Base-by-base conservation (phyloP, 768 basidiomycete genomes). In the Termitomyces sp. region DNA sequence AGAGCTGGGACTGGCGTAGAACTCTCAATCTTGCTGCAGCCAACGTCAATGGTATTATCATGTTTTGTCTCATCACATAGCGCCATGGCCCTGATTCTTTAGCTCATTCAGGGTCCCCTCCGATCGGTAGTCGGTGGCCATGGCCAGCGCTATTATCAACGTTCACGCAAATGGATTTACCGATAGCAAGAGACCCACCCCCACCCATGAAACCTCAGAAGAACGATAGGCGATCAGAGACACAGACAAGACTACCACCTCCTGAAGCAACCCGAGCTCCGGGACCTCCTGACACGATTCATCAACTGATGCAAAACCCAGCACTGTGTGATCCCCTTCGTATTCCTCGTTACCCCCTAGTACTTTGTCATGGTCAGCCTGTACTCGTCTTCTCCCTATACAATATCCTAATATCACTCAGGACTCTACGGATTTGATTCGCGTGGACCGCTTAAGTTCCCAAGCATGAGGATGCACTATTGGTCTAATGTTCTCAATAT, bases 401-500 rank as follows among this genome's bases (percentile, higher is more conserved):
- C 11, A 36, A 57, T 20, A 7, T 33, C 7, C 65, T 64, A 61
- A 65, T 49, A 24, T 28, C 5, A 46, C 38, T 12, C 68, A 92
- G 94, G 96, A 20, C 78, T 98, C 2, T 98, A 99, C 68, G 96
- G 96, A 7, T 99, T 97, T 70, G 95, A 96, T 68, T 89, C 93
- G 0, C 85, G 90, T 36, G 94, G 94, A 1, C 94, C 94, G 0
- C 79, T 84, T 0, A 79, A 89, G 12, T 92, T 94, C 68, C 94
- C 95, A 0, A 85, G 87, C 48, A 80, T 96, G 60, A 86, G 91
- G 57, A 83, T 93, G 72, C 94, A 98, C 62, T 99, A 99, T 70
- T 99, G 97, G 97, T 85, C 88, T 0, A 91, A 93, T 60, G 87
- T 98, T 4, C 79, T 98, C 36, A 85, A 81, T 11, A 84, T 96